Evolutionary conservation across 176 grass and related monocot genomes (phyloP), one percentile per base, ranked within the genome.

Genomic region (Cenchrus purpureus): DNA sequence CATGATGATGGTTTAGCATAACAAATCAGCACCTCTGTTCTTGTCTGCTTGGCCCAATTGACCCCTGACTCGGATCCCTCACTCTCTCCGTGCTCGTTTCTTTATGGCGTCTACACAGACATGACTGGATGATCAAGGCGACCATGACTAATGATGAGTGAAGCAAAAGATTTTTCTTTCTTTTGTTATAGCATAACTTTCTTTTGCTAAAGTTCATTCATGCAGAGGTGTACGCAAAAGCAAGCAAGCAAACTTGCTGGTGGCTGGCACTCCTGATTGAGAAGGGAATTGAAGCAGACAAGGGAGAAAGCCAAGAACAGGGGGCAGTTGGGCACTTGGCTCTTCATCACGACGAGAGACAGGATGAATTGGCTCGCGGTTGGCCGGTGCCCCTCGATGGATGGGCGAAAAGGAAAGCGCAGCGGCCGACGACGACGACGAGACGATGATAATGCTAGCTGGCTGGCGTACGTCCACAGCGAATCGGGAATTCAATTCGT

Each of bases 21-120:
- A 63, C 37, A 40, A 40, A 40, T 40, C 37, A 40, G 45, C 55
- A 4, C 19, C 32, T 6, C 29, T 65, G 3, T 65, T 34, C 73
- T 73, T 65, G 37, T 16, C 58, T 22, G 34, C 12, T 34, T 57
- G 80, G 86, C 49, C 66, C 44, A 65, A 34, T 74, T 79, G 74
- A 73, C 74, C 31, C 31, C 58, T 58, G 74, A 84, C 81, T 65
- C 34, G 75, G 87, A 88, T 74, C 40, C 87, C 58, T 25, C 25
- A 25, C 25, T 73, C 74, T 56, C 54, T 70, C 7, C 14, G 1
- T 58, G 31, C 7, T 55, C 6, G 53, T 22, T 43, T 17, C 60
- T 40, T 69, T 17, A 48, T n/a, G 13, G 9, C 70, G 20, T 51
- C n/a, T 53, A 73, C 22, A 73, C 14, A 53, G 15, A 25, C 20